Base-by-base conservation (phyloP, 805 yeast genomes). In the Pichia rugopelliculosa region DNA sequence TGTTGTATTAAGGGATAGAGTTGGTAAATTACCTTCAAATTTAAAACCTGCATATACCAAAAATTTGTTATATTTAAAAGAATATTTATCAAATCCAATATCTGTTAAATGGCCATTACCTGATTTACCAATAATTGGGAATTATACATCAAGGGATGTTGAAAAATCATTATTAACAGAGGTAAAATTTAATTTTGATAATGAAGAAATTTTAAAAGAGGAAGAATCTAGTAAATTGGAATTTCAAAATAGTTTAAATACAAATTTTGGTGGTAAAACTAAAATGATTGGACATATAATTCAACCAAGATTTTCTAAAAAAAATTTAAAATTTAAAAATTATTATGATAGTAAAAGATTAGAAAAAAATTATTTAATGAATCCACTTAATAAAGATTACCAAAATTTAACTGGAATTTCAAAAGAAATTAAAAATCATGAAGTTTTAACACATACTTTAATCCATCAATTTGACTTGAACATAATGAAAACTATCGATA, bases 11-110 rank as follows among this genome's bases (percentile, higher is more conserved):
- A 69, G 96, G 56, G 95, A 85, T 53, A 74, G 82, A 50, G 88
- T 84, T 13, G 98, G 98, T 8, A 76, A 76, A 42, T 62, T 91
- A 39, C 93, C 96, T 2, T 83, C 88, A 0, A 93, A 82, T 57
- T 62, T 88, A 42, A 73, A 85, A 59, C 90, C 93, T 15, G 77
- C 86, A 20, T 87, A 84, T 62, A 71, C 78, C 36, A 82, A 81
- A 54, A 76, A 82, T 48, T 70, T 89, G 53, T 70, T 72, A 7
- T 85, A 78, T 57, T 68, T 90, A 44, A 66, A 71, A 1, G 74
- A 73, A 30, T 88, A 90, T 81, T 68, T 87, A 30, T 41, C 53
- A 2, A 53, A 58, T 59, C 54, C 65, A 21, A 22, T 65, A 5
- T 49, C 54, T 17, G 47, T 51, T 6, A 70, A 75, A 7, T 89